Conservation (phyloP, 2,329 filamentous ascomycete species). For the Alternaria triticimaculans region DNA sequence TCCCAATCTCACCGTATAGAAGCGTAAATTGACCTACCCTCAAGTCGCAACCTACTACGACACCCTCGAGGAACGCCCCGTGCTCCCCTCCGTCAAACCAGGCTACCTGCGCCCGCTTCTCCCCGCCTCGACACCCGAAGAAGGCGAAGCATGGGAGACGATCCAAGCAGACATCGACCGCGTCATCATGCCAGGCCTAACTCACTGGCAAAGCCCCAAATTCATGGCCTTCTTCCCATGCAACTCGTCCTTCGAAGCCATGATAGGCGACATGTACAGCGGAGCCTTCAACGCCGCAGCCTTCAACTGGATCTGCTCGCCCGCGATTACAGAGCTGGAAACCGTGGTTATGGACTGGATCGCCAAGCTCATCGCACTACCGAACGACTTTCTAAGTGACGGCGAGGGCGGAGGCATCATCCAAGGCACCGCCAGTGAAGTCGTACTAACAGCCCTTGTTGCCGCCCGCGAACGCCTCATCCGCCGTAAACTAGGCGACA, state of each 20-base stretch:
- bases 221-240: constrained; percentile 97
- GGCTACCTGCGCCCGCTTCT: constrained; percentile 86
- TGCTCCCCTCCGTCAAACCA: constrained; percentile 79
- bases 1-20: background rate
- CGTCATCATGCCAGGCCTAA: constrained; percentile 90
- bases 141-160: constrained; percentile 74
- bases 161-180: constrained; percentile 85
- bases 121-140: constrained; percentile 68
- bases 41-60: constrained; percentile 85
- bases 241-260: constrained; percentile 78
- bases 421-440: constrained; percentile 88
- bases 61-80: constrained; percentile 70
- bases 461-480: constrained; percentile 73
- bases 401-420: constrained; percentile 89
- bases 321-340: constrained; percentile 90
- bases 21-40: background rate
- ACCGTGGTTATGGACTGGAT: constrained; percentile 94
- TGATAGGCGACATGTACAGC: constrained; percentile 91
- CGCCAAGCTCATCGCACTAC: constrained; percentile 75
- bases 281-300: constrained; percentile 87
- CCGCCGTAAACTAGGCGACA: constrained; percentile 56
- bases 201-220: constrained; percentile 90
- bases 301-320: constrained; percentile 97
- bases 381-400: constrained; percentile 74
- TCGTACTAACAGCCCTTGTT: constrained; percentile 83